Evolutionary conservation across 495 filamentous ascomycete species (phyloP), one percentile per base, ranked within the genome.

Genomic region (Aspergillus olivimuriae): DNA sequence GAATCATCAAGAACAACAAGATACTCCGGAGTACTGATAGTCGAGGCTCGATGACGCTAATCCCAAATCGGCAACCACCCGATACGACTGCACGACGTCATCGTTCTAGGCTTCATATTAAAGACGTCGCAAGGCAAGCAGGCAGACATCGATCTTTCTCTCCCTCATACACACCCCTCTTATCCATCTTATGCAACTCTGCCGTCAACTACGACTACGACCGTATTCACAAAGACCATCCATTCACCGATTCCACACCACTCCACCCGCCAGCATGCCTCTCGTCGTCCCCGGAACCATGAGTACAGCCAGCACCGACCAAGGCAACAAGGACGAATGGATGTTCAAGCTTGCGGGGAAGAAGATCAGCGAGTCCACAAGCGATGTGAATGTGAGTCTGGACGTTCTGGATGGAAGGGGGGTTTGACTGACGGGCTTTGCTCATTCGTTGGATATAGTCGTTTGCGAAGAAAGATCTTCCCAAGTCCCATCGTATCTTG

Each of bases 391-490:
- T 8, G 78, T 81, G 60, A 40, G 71, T 62, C 31, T n/a, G n/a
- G n/a, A n/a, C n/a, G n/a, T n/a, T n/a, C n/a, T n/a, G n/a, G n/a
- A n/a, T n/a, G n/a, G n/a, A n/a, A n/a, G n/a, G n/a, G n/a, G n/a
- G n/a, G n/a, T n/a, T n/a, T n/a, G n/a, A n/a, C n/a, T n/a, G n/a
- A n/a, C n/a, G n/a, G n/a, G n/a, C n/a, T n/a, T n/a, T n/a, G n/a
- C n/a, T n/a, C n/a, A n/a, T n/a, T n/a, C n/a, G n/a, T n/a, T n/a
- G n/a, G n/a, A 28, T 12, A 21, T 49, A 89, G 86, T 80, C 72
- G 5, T 92, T 90, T 53, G 82, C 85, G 43, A 88, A 82, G 60
- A 70, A 68, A 28, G 86, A 90, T 26, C 73, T 92, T 11, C 87
- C 87, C 0, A 50, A 83, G 46, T 52, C 74, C 40, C 76, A 79